Conservation (phyloP, 495 filamentous ascomycete species). For the Hyaloscypha finlandica region DNA sequence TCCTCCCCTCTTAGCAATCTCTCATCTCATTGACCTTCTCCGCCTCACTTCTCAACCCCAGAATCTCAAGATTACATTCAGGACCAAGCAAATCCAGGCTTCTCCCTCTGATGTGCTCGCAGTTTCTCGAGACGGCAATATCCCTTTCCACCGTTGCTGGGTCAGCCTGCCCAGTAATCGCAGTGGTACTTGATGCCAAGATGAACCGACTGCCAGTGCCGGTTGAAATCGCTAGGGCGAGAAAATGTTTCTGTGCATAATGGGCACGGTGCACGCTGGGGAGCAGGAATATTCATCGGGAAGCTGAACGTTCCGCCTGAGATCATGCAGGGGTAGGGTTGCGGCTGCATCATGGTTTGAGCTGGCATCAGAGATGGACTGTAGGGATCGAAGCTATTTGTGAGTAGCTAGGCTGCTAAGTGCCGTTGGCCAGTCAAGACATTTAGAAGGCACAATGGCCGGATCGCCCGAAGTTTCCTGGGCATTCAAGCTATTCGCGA, state of each 20-base stretch:
- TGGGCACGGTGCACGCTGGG: neutral
- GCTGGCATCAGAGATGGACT: too few species aligned
- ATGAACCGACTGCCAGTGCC: conserved; percentile 7
- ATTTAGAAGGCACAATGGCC: too few species aligned
- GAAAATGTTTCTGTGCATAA: conserved; percentile 7
- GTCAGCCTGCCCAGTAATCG: neutral
- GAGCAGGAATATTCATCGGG: neutral
- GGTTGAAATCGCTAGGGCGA: conserved; percentile 4
- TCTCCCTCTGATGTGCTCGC: conserved; percentile 16
- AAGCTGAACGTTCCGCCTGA: too few species aligned
- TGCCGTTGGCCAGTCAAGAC: too few species aligned
- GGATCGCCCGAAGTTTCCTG: too few species aligned
- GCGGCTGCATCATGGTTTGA: too few species aligned
- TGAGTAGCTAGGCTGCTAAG: too few species aligned
- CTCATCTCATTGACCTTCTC: too few species aligned
- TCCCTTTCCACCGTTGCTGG: conserved; percentile 12
- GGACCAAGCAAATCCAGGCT: conserved; percentile 12
- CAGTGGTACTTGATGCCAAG: conserved; percentile 16
- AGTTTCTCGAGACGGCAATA: conserved; percentile 17
- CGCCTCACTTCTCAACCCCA: neutral
- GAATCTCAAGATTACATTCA: neutral
- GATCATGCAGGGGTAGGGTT: neutral
- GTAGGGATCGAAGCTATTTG: too few species aligned
- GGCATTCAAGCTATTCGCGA: too few species aligned
- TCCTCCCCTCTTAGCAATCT: too few species aligned